Percentiles rank a stretch among this genome's conserved stretches.
Evolutionary conservation across 1,284 basidiomycete species (phyloP).

Genomic region (Marasmius oreades): DNA sequence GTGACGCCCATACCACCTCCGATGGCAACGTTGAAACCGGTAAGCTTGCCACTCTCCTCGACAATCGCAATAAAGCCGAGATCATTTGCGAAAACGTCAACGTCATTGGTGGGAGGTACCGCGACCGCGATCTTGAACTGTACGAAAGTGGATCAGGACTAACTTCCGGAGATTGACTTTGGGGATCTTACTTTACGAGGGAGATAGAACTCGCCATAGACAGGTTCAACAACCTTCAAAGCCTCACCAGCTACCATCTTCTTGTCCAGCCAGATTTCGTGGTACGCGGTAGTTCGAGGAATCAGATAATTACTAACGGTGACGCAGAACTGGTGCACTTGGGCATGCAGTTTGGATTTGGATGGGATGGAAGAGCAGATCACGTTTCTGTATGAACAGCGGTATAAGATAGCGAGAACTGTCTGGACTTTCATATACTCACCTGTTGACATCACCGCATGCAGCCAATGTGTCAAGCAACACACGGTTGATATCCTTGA

Average conservation of each 20-base stretch:
- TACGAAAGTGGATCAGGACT: conserved; percentile 1
- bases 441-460: conserved; percentile 97
- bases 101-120: conserved; percentile 95
- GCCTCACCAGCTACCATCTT: conserved; percentile 91
- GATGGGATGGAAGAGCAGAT: conserved; percentile 91
- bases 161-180: neutral
- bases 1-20: conserved; percentile 99
- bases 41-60: conserved; percentile 65
- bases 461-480: conserved; percentile 96
- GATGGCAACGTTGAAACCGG: conserved; percentile 87
- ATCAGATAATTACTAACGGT: conserved; percentile 84
- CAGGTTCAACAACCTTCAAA: conserved; percentile 90
- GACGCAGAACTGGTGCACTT: conserved; percentile 88
- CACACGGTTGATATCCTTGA: conserved; percentile 93
- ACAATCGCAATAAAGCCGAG: conserved; percentile 94
- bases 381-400: conserved; percentile 63
- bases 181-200: conserved; percentile 73
- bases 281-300: conserved; percentile 91
- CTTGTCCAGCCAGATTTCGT: conserved; percentile 99
- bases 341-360: conserved; percentile 79
- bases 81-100: conserved; percentile 96
- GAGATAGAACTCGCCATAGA: conserved; percentile 97
- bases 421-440: conserved; percentile 20
- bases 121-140: conserved; percentile 98
- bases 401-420: conserved; percentile 1